These are phyloP conservation scores for Colletotrichum chrysophilum DNA, from an alignment of 2,329 filamentous ascomycete genomes.

Conservation along the genomic window DNA sequence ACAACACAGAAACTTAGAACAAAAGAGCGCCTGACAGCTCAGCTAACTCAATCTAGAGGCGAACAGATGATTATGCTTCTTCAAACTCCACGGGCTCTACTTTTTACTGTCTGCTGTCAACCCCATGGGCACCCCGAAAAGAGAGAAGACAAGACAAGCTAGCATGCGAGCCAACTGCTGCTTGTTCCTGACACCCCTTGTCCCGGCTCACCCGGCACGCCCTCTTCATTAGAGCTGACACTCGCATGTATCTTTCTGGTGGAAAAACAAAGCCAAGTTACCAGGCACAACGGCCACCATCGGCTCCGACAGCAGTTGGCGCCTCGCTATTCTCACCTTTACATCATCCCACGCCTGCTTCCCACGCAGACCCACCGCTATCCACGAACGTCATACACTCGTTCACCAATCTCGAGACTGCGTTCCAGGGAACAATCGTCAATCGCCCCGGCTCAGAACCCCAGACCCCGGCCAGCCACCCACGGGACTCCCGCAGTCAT, in stretches of 20 bases:
- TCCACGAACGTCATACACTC: conserved; percentile 16
- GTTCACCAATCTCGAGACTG: neutral
- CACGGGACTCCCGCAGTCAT: neutral
- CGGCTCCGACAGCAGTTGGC: neutral
- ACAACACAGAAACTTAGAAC: neutral
- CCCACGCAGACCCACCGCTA: neutral
- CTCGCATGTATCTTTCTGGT: neutral
- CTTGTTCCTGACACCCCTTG: neutral
- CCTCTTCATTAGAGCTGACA: neutral
- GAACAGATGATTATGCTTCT: neutral
- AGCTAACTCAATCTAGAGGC: neutral
- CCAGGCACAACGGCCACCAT: neutral
- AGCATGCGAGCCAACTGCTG: neutral
- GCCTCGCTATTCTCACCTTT: neutral
- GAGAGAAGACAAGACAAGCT: neutral
- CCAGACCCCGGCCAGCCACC: neutral
- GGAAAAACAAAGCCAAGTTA: neutral
- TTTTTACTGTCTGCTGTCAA: neutral
- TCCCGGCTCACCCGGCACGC: neutral
- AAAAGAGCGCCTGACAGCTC: neutral
- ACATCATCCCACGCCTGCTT: conserved; percentile 14
- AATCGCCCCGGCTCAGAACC: neutral
- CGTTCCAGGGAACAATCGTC: neutral
- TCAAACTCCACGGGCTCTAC: neutral
- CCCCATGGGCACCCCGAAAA: neutral